phyloP scores from a whole-genome alignment of 495 filamentous ascomycete species.

The Rusavskia elegans region DNA sequence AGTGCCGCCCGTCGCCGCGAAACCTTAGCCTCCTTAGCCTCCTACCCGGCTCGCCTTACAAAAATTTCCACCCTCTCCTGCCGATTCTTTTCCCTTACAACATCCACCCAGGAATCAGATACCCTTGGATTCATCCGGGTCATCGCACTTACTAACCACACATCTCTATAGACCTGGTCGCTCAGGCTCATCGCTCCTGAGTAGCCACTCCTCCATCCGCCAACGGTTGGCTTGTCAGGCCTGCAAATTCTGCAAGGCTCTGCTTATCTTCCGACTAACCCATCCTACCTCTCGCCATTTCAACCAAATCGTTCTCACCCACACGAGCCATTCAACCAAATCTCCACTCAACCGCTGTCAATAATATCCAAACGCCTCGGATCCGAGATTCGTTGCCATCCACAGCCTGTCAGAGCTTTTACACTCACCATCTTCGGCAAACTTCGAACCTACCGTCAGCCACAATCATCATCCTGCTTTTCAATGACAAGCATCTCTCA shows the following conservation, averaged over 20 bases:
- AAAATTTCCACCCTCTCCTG: neutral
- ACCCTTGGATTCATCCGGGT: neutral
- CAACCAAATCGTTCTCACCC: neutral
- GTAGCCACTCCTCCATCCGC: conserved; percentile 6
- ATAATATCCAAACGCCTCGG: conserved; percentile 2
- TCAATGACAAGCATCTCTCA: conserved; percentile 22
- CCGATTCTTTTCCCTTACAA: neutral
- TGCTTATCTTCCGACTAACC: conserved; percentile 2
- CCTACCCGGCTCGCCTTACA: too few relatives aligned
- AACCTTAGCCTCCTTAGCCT: neutral
- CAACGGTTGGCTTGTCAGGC: conserved; percentile 3
- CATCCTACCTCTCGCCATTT: neutral
- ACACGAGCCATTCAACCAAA: neutral
- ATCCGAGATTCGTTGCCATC: conserved; percentile 10
- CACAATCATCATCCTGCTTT: conserved; percentile 11
- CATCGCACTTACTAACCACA: conserved; percentile 5
- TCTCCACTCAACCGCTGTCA: conserved; percentile 5
- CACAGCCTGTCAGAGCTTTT: neutral
- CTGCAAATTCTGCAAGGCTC: conserved; percentile 6
- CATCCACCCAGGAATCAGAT: neutral
- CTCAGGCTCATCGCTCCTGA: conserved; percentile 4
- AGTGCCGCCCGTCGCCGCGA: neutral
- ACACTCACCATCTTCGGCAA: conserved; percentile 5
- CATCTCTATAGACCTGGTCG: neutral
- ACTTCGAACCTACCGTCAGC: conserved; percentile 10